These are phyloP conservation scores for Hibiscus mutabilis DNA, from an alignment of 345 rosid species.

Conservation along the genomic window DNA sequence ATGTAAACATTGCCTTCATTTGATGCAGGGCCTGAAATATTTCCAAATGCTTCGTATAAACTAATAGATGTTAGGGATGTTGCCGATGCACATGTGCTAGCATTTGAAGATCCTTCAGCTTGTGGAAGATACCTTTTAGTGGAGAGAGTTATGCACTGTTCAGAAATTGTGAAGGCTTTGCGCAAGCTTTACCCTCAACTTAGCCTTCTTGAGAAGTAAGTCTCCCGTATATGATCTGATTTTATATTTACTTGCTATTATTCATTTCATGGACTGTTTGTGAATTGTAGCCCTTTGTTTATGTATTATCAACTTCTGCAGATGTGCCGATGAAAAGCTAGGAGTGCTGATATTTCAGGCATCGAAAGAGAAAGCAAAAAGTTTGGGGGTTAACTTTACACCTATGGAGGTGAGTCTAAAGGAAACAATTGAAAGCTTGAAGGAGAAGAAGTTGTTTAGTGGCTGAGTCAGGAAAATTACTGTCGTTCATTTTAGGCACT, in stretches of 20 bases:
- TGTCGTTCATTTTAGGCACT: no score
- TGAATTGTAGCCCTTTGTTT: no score
- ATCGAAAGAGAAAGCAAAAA: slow-evolving; percentile 38
- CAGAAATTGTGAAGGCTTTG: slow-evolving; percentile 11
- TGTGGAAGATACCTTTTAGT: slow-evolving; percentile 36
- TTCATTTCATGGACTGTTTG: no score
- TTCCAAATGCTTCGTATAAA: slow-evolving; percentile 13
- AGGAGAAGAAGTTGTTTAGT: slow-evolving; percentile 14
- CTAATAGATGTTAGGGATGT: slow-evolving; percentile 46
- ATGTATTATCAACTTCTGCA: no score
- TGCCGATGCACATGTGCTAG: slow-evolving; percentile 44
- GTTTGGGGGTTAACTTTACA: slow-evolving; percentile 39
- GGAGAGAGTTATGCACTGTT: slow-evolving; percentile 13
- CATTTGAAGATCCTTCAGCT: slow-evolving; percentile 39
- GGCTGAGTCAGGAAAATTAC: background rate
- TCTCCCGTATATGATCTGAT: no score
- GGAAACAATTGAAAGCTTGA: slow-evolving; percentile 48
- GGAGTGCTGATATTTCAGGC: slow-evolving; percentile 24
- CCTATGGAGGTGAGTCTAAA: slow-evolving; percentile 39
- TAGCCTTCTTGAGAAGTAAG: slow-evolving; percentile 21
- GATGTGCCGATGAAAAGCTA: background rate
- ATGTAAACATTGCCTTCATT: background rate
- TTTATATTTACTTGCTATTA: no score
- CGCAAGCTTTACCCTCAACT: slow-evolving; percentile 21
- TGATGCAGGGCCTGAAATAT: slow-evolving; percentile 3